These are phyloP conservation scores for Hypomyces rosellus DNA, from an alignment of 2,329 filamentous ascomycete genomes.

Conservation along the genomic window DNA sequence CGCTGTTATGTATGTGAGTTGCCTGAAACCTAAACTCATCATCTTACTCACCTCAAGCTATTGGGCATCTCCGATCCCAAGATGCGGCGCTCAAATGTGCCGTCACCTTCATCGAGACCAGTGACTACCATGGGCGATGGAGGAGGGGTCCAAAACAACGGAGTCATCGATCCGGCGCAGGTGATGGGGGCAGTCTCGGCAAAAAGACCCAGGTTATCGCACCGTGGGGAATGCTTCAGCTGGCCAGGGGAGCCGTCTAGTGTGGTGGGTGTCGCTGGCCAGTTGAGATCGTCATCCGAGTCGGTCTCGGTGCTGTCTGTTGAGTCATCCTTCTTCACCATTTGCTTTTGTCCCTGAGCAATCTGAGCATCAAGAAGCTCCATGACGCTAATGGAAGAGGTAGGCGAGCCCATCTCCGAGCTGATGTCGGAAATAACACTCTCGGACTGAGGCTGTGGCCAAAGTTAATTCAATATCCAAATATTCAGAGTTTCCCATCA, in stretches of 20 bases:
- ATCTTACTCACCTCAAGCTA: background rate
- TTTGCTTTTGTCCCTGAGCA: conserved; percentile 12
- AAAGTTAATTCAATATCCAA: too few relatives aligned
- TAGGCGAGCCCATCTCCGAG: conserved; percentile 9
- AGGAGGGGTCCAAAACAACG: conserved; percentile 15
- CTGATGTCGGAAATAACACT: background rate
- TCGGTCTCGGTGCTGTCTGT: conserved; percentile 5
- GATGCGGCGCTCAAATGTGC: too few relatives aligned
- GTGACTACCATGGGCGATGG: conserved; percentile 11
- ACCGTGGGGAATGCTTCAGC: conserved; percentile 21
- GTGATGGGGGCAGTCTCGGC: conserved; percentile 3
- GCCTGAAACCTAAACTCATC: too few relatives aligned
- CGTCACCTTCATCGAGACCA: too few relatives aligned
- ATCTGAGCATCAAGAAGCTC: conserved; percentile 24
- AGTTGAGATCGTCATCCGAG: conserved; percentile 9
- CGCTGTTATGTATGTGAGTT: too few relatives aligned
- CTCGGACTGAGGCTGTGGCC: conserved; percentile 3
- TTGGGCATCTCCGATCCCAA: too few relatives aligned
- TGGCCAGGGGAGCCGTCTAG: conserved; percentile 7
- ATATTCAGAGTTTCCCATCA: background rate
- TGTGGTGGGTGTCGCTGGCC: background rate
- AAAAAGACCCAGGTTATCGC: conserved; percentile 16
- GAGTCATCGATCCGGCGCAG: background rate
- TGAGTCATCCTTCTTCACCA: background rate
- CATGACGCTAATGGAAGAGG: conserved; percentile 17